Evolutionary conservation across 805 yeast genomes (phyloP).

Genomic region (Pichia membranifaciens): DNA sequence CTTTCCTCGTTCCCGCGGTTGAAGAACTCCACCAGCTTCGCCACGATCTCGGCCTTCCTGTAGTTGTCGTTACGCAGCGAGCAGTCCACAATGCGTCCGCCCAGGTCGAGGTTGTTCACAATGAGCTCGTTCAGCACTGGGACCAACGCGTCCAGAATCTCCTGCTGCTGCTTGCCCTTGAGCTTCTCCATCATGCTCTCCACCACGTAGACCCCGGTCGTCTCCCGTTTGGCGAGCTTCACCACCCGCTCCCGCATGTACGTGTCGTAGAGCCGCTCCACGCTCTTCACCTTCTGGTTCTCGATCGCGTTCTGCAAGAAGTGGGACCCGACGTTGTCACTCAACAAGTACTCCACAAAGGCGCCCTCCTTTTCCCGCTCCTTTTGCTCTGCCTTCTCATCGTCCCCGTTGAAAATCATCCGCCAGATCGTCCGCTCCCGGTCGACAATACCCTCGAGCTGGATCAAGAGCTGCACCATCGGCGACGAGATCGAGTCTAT

Average conservation of each 20-base stretch:
- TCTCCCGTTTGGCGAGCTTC: slow-evolving; percentile 72
- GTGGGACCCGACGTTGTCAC: slow-evolving; percentile 92
- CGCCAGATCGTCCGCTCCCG: slow-evolving; percentile 69
- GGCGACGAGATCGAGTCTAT: slow-evolving; percentile 84
- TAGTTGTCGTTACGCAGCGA: slow-evolving; percentile 54
- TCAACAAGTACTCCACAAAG: slow-evolving; percentile 73
- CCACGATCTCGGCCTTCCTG: slow-evolving; percentile 53
- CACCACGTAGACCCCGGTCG: slow-evolving; percentile 78
- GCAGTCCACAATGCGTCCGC: slow-evolving; percentile 59
- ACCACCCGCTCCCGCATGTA: slow-evolving; percentile 72
- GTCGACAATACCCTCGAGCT: slow-evolving; percentile 75
- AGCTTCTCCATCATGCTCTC: slow-evolving; percentile 63
- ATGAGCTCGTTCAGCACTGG: slow-evolving; percentile 60
- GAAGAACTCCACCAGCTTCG: slow-evolving; percentile 41
- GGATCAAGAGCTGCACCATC: slow-evolving; percentile 69
- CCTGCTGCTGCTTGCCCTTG: slow-evolving; percentile 56
- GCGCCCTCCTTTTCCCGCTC: slow-evolving; percentile 62
- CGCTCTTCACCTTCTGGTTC: slow-evolving; percentile 58
- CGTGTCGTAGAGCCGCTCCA: slow-evolving; percentile 60
- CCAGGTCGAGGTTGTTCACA: slow-evolving; percentile 66
- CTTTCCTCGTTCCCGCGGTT: slow-evolving; percentile 29
- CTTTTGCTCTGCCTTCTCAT: slow-evolving; percentile 45
- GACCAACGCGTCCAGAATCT: slow-evolving; percentile 55
- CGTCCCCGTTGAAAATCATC: slow-evolving; percentile 46
- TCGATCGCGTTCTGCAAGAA: slow-evolving; percentile 71